phyloP scores from a whole-genome alignment of 192 early-diverging fungal species.

The Podila minutissima region DNA sequence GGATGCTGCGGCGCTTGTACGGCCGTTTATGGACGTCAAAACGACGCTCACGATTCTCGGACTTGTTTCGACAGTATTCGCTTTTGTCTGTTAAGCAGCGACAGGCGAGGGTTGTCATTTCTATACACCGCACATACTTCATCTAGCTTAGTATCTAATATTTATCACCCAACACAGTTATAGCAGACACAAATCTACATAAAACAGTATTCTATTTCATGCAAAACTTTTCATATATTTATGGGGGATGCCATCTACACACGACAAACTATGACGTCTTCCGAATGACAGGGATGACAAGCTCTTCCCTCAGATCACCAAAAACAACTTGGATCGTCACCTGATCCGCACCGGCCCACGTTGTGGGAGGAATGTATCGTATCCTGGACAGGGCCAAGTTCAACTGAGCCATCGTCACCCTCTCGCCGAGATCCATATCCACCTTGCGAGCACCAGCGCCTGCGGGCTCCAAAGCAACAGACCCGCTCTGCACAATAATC shows the following conservation, averaged over 20 bases:
- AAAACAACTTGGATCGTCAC: conserved; percentile 31
- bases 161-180: too few relatives aligned
- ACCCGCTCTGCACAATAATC: conserved; percentile 17
- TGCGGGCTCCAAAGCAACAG: conserved; percentile 12
- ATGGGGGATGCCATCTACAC: not conserved
- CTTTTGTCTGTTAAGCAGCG: not conserved
- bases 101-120: too few relatives aligned
- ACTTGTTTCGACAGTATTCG: not conserved
- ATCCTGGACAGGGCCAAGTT: conserved; percentile 41
- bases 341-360: conserved; percentile 12
- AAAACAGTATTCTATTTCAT: too few relatives aligned
- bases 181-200: too few relatives aligned
- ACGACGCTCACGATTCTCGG: not conserved
- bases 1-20: not conserved
- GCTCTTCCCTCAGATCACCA: conserved; percentile 26
- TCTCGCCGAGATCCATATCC: conserved; percentile 34
- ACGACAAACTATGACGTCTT: not conserved
- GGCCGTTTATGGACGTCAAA: not conserved
- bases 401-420: conserved; percentile 41
- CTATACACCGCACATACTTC: too few relatives aligned
- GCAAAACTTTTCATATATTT: not conserved
- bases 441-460: conserved; percentile 18
- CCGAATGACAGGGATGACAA: conserved; percentile 39
- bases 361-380: conserved; percentile 26
- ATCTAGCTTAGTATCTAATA: not conserved